phyloP scores from a whole-genome alignment of 495 filamentous ascomycete genomes.

The Aspergillus campestris region DNA sequence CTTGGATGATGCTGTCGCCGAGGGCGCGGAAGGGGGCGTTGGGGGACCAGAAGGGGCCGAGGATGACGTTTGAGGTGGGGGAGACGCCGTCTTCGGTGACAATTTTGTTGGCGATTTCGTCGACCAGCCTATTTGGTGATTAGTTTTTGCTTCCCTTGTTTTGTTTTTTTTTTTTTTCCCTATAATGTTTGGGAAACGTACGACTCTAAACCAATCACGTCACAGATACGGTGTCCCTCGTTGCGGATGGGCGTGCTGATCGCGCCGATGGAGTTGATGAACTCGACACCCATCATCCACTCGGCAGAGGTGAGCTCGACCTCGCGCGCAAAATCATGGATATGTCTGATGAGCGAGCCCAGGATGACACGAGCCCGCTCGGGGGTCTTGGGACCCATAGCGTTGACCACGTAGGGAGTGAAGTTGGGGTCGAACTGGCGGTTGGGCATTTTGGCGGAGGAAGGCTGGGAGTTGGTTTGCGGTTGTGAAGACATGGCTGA shows the following conservation, averaged over 20 bases:
- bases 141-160: conserved; percentile 1
- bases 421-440: conserved; percentile 63
- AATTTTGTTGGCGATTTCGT: conserved; percentile 79
- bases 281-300: conserved; percentile 71
- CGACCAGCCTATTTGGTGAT: conserved; percentile 51
- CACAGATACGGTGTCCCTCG: conserved; percentile 70
- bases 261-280: conserved; percentile 45
- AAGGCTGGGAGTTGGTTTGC: conserved; percentile 20
- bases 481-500: conserved; percentile 1
- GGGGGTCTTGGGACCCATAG: conserved; percentile 66
- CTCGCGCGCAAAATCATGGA: conserved; percentile 80
- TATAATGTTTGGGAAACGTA: too few species aligned
- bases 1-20: conserved; percentile 63
- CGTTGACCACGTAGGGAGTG: conserved; percentile 63
- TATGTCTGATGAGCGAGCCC: conserved; percentile 58
- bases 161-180: background rate
- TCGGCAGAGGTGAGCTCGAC: conserved; percentile 72
- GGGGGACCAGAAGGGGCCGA: conserved; percentile 83
- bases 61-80: conserved; percentile 75
- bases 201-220: conserved; percentile 77
- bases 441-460: conserved; percentile 1
- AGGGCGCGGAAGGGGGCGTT: conserved; percentile 68
- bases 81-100: conserved; percentile 58
- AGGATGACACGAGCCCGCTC: conserved; percentile 60
- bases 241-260: conserved; percentile 54